Base-by-base conservation (phyloP, 495 filamentous ascomycete species). In the Podospora sp. region DNA sequence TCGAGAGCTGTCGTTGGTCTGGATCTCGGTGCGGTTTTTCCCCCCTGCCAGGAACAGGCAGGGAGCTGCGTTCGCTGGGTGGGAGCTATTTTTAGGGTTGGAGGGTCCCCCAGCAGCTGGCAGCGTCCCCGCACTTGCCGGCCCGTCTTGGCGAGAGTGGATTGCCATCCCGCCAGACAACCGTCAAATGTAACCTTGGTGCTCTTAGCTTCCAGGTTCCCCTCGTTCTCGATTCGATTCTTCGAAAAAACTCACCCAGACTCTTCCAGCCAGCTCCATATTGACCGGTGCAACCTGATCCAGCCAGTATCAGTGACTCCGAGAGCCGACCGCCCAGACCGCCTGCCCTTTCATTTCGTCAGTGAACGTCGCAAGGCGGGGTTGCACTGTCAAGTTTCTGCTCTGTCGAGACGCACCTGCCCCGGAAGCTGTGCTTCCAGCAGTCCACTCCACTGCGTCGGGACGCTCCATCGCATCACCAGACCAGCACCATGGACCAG, bases 61-160 rank as follows among this genome's bases (percentile, higher is more conserved):
- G 60, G 60, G 60, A 49, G 35, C 60, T 14, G 60, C 60, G 60
- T 46, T 46, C 29, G 21, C 29, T 57, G 24, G 29, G 9, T 33
- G 29, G 35, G 24, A 5, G 9, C 63, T 65, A 65, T 65, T 65
- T 65, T 65, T 65, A 65, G 62, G 29, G 61, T 36, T 49, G n/a
- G 29, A 33, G 29, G 29, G 29, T 62, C 60, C 40, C 57, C 14
- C 27, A n/a, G 29, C 59, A 21, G 6, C 5, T 36, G n/a, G n/a
- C 33, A 36, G 33, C 7, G 55, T n/a, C 26, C 62, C 63, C 29
- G 63, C 63, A 65, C 27, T 65, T 65, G 63, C 63, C 52, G 63
- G 63, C 51, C 63, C 63, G 63, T 65, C 63, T 65, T 65, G 63
- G 63, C 63, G 49, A 33, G 62, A 33, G 62, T 14, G 27, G 29